Conservation (phyloP, 2,329 filamentous ascomycete species). For the Beauveria varroae region DNA sequence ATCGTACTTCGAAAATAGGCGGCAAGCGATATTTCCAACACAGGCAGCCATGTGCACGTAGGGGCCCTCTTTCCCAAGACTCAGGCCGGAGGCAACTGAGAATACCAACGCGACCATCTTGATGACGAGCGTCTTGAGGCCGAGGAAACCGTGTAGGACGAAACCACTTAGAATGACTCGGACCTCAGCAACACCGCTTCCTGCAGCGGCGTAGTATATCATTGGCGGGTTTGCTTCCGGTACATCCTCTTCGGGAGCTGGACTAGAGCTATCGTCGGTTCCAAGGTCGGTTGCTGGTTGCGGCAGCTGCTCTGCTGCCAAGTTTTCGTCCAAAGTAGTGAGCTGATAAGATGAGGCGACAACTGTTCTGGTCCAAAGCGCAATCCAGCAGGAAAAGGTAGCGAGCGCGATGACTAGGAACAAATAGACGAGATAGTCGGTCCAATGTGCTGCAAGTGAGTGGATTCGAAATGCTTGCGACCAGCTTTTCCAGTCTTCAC, state of each 20-base stretch:
- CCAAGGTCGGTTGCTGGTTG: conserved; percentile 31
- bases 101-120: conserved; percentile 79
- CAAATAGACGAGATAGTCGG: conserved; percentile 74
- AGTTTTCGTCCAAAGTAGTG: conserved; percentile 85
- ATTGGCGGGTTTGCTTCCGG: conserved; percentile 53
- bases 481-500: conserved; percentile 51
- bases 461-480: conserved; percentile 38
- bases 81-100: conserved; percentile 86
- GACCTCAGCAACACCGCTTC: conserved; percentile 93
- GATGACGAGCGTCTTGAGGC: conserved; percentile 75
- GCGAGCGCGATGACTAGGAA: conserved; percentile 63
- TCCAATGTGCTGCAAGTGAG: conserved; percentile 46
- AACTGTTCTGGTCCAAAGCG: conserved; percentile 85
- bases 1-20: conserved; percentile 91
- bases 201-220: conserved; percentile 92
- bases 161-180: conserved; percentile 98
- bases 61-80: conserved; percentile 87
- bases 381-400: conserved; percentile 66
- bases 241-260: conserved; percentile 30
- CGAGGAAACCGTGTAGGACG: conserved; percentile 91
- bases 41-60: conserved; percentile 97
- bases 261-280: conserved; percentile 37
- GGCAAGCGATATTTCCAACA: conserved; percentile 89
- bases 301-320: conserved; percentile 56
- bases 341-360: conserved; percentile 84